Evolutionary conservation across 495 filamentous ascomycete genomes (phyloP), one percentile per base, ranked within the genome.

Genomic region (Glutinoglossum americanum): DNA sequence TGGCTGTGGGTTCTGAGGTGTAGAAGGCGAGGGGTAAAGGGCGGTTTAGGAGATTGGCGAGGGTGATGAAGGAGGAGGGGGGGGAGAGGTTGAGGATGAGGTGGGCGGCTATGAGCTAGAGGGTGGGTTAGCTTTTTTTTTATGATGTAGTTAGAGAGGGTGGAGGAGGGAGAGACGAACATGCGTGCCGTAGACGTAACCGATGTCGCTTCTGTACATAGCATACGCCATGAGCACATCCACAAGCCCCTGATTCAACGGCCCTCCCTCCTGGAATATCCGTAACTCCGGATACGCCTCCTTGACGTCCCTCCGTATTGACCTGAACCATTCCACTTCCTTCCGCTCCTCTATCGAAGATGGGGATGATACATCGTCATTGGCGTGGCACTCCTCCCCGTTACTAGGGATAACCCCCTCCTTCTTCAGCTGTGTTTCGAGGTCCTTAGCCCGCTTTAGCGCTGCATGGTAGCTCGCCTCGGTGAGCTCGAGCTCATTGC

Each of bases 141-240:
- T 45, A 23, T 19, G 19, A 21, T 5, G n/a, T 45, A 21, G 15
- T 39, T 39, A 2, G 15, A 3, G n/a, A 3, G 19, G 1, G 4
- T 25, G 4, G n/a, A n/a, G n/a, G n/a, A 58, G 28, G 44, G 45
- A 19, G 6, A 5, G 26, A 60, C 79, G 74, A 67, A 85, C 82
- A 68, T 94, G 89, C 61, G 86, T 86, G 58, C 90, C 89, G 57
- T 80, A 78, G 55, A 89, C 77, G 61, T 94, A 95, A 60, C 90
- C 90, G 60, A 97, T 86, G 67, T 98, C 92, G 60, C 80, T 83
- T 59, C 92, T 80, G 69, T 98, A 97, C 85, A 93, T 88, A 45
- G 80, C 79, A 66, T 96, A 96, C 6, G 92, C 92, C 60, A 82
- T 77, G 54, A 95, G 72, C 3, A 97, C 81, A 68, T 97, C 84